Percentiles rank a stretch among this genome's conserved stretches.
phyloP scores from a whole-genome alignment of 148 eudicot genomes.

The Spergularia marina region DNA sequence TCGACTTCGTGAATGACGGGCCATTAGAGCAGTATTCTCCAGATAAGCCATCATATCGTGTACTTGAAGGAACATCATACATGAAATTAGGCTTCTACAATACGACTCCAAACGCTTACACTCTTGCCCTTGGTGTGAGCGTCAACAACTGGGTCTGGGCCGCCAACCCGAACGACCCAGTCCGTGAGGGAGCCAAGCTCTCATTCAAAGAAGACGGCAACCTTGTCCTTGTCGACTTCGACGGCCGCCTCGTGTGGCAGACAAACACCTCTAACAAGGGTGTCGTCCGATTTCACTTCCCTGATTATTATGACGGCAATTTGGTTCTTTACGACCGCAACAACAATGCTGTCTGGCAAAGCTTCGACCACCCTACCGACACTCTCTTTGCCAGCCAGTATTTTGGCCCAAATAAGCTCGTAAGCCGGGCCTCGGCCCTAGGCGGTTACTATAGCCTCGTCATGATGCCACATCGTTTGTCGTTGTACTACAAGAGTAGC shows the following conservation, averaged over 20 bases:
- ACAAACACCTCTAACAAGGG: slow-evolving; percentile 32
- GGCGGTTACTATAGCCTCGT: slow-evolving; percentile 28
- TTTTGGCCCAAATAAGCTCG: slow-evolving; percentile 18
- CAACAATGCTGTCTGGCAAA: slow-evolving; percentile 31
- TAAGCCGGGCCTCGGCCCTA: slow-evolving; percentile 24
- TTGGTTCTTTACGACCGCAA: slow-evolving; percentile 29
- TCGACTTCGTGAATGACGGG: not conserved
- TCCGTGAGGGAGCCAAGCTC: slow-evolving; percentile 29
- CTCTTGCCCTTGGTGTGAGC: slow-evolving; percentile 25
- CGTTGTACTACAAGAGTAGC: slow-evolving; percentile 29
- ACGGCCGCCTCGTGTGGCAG: slow-evolving; percentile 38
- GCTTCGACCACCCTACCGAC: slow-evolving; percentile 38
- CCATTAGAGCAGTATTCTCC: too few species aligned
- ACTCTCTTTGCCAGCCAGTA: slow-evolving; percentile 35
- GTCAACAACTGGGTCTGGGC: slow-evolving; percentile 37
- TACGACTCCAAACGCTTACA: slow-evolving; percentile 38
- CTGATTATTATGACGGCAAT: slow-evolving; percentile 21
- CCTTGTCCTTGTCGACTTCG: slow-evolving; percentile 30
- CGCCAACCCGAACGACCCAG: slow-evolving; percentile 36
- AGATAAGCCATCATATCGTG: too few species aligned
- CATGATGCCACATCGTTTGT: slow-evolving; percentile 20
- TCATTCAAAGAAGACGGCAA: slow-evolving; percentile 26
- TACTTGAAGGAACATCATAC: too few species aligned
- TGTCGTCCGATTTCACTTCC: slow-evolving; percentile 25
- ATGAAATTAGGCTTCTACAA: slow-evolving; percentile 34